Conservation (phyloP, 805 yeast genomes). For the Starmerella stigmatis region DNA sequence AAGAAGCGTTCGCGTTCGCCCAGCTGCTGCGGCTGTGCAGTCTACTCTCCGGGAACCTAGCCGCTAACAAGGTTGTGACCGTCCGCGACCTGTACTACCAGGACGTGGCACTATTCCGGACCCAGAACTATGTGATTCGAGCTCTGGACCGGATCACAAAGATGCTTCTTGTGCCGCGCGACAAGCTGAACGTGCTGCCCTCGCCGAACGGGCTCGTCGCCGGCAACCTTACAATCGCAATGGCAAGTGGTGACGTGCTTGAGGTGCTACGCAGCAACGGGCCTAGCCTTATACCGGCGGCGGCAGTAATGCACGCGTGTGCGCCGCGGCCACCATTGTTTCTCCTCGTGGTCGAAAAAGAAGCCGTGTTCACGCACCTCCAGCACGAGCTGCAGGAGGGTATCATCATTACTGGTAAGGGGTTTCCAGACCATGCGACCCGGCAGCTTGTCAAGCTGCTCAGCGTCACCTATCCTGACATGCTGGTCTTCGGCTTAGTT, state of each 20-base stretch:
- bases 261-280: slow-evolving; percentile 23
- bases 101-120: slow-evolving; percentile 42
- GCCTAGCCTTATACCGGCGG: slow-evolving; percentile 32
- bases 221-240: slow-evolving; percentile 31
- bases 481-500: slow-evolving; percentile 40
- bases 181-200: slow-evolving; percentile 38
- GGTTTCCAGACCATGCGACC: slow-evolving; percentile 54
- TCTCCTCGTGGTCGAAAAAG: slow-evolving; percentile 43
- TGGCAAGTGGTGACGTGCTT: slow-evolving; percentile 12
- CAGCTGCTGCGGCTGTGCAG: slow-evolving; percentile 17
- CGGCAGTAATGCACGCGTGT: slow-evolving; percentile 23
- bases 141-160: slow-evolving; percentile 34
- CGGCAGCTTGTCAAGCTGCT: slow-evolving; percentile 34
- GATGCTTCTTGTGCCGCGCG: slow-evolving; percentile 34
- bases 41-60: slow-evolving; percentile 21
- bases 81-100: slow-evolving; percentile 50
- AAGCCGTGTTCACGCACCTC: slow-evolving; percentile 35
- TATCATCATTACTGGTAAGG: slow-evolving; percentile 49
- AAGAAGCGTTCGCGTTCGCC: slow-evolving; percentile 1
- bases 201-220: slow-evolving; percentile 48
- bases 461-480: slow-evolving; percentile 25
- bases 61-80: slow-evolving; percentile 27
- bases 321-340: slow-evolving; percentile 25
- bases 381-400: slow-evolving; percentile 23
- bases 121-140: slow-evolving; percentile 37